phyloP scores from a whole-genome alignment of 2,329 filamentous ascomycete genomes.

The Colletotrichum endophyticum region DNA sequence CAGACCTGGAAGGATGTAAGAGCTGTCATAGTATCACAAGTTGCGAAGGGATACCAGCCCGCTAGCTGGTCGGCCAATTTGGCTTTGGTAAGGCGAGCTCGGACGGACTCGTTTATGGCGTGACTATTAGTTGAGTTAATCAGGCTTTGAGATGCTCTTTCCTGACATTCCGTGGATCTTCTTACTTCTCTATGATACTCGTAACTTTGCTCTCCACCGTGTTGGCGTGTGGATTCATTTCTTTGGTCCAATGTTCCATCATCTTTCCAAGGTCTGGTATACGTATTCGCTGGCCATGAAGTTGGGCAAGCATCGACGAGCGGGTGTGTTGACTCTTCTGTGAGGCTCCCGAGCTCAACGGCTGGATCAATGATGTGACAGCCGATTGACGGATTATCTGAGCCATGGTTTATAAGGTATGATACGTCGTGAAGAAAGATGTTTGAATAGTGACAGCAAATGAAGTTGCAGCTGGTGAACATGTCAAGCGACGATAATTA shows the following conservation, averaged over 20 bases:
- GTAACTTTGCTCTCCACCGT: not conserved
- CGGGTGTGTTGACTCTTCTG: not conserved
- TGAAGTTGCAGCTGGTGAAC: not conserved
- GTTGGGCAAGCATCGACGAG: not conserved
- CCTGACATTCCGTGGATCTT: not conserved
- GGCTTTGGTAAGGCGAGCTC: conserved; percentile 3
- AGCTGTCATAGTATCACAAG: not conserved
- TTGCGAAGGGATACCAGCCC: conserved; percentile 10
- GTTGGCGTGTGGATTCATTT: conserved; percentile 7
- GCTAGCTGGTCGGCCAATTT: not conserved
- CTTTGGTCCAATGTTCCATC: conserved; percentile 5
- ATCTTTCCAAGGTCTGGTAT: not conserved
- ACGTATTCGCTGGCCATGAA: not conserved
- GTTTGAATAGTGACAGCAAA: not conserved
- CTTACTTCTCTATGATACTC: not conserved
- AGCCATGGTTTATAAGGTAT: not conserved
- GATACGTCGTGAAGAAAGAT: not conserved
- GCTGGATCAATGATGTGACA: not conserved
- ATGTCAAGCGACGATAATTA: not conserved
- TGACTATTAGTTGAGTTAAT: not conserved
- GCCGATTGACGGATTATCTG: not conserved
- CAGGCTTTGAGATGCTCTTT: not conserved
- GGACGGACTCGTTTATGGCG: conserved; percentile 3
- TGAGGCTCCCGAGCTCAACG: not conserved
- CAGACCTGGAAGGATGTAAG: conserved; percentile 9